phyloP scores from a whole-genome alignment of 106 monocot genomes.

The Platanthera guangdongensis region DNA sequence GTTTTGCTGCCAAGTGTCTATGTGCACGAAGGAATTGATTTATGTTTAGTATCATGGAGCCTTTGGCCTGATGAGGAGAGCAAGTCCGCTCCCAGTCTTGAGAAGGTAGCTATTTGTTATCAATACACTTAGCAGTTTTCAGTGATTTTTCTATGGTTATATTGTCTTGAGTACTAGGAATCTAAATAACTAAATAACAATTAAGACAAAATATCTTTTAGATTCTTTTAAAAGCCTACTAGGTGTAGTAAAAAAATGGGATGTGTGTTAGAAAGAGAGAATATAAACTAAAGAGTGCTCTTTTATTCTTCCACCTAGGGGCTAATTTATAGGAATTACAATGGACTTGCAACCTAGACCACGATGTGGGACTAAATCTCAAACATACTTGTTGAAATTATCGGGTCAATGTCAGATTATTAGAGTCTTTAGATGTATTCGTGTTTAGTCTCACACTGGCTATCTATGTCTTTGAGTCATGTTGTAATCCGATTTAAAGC shows the following conservation, averaged over 20 bases:
- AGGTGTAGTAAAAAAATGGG: background rate
- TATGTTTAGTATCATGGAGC: constrained; percentile 64
- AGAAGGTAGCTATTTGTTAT: constrained; percentile 47
- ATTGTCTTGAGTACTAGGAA: background rate
- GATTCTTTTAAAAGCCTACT: background rate
- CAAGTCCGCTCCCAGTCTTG: constrained; percentile 61
- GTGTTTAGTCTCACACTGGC: no score
- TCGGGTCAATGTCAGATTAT: no score
- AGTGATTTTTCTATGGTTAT: no score
- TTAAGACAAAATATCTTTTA: no score
- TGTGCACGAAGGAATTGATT: constrained; percentile 56
- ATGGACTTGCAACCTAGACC: no score
- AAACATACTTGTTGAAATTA: no score
- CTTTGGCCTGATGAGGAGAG: constrained; percentile 99
- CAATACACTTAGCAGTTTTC: background rate
- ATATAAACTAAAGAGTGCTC: background rate
- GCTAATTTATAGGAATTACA: no score
- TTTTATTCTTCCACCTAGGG: no score
- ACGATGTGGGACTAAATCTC: no score
- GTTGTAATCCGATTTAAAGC: no score
- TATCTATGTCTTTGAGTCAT: no score
- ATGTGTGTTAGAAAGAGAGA: background rate
- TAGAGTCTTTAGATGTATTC: no score
- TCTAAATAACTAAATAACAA: background rate
- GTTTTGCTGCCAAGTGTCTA: constrained; percentile 39